Evolutionary conservation across 1,284 basidiomycete species (phyloP).

Genomic region (Apiotrichum brassicae): DNA sequence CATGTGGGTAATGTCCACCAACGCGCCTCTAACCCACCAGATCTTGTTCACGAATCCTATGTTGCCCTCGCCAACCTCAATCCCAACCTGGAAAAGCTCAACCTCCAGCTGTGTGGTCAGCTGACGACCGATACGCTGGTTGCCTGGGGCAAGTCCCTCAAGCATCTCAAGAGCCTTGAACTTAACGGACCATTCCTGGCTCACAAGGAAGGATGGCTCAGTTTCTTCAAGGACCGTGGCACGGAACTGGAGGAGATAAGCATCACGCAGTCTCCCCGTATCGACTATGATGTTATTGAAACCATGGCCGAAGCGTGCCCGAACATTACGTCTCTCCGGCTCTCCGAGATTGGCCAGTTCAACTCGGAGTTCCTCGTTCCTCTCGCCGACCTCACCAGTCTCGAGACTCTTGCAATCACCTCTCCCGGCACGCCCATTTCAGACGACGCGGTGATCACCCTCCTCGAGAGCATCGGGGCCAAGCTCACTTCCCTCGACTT

Average conservation of each 20-base stretch:
- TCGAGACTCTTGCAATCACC: slow-evolving; percentile 36
- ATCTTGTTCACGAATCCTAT: slow-evolving; percentile 61
- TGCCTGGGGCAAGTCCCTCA: slow-evolving; percentile 61
- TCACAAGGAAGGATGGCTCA: slow-evolving; percentile 64
- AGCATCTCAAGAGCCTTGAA: slow-evolving; percentile 63
- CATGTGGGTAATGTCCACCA: slow-evolving; percentile 57
- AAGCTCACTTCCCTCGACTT: slow-evolving; percentile 58
- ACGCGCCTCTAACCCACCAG: slow-evolving; percentile 46
- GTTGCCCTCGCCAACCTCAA: slow-evolving; percentile 67
- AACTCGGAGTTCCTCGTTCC: slow-evolving; percentile 58
- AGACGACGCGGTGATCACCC: slow-evolving; percentile 56
- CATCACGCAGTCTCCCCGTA: slow-evolving; percentile 80
- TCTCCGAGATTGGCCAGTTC: slow-evolving; percentile 73
- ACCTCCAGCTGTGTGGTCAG: slow-evolving; percentile 81
- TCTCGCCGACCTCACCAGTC: slow-evolving; percentile 48
- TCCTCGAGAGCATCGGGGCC: slow-evolving; percentile 55
- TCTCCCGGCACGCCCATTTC: slow-evolving; percentile 47
- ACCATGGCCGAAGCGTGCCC: slow-evolving; percentile 60
- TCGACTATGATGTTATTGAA: slow-evolving; percentile 66
- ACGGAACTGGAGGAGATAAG: slow-evolving; percentile 63
- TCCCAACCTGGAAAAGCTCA: slow-evolving; percentile 67
- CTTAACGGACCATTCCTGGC: slow-evolving; percentile 88
- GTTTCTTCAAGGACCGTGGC: slow-evolving; percentile 63
- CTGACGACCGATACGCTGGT: slow-evolving; percentile 64
- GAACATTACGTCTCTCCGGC: slow-evolving; percentile 61